phyloP scores from a whole-genome alignment of 2,329 filamentous ascomycete species.

The Trichoderma gracile region DNA sequence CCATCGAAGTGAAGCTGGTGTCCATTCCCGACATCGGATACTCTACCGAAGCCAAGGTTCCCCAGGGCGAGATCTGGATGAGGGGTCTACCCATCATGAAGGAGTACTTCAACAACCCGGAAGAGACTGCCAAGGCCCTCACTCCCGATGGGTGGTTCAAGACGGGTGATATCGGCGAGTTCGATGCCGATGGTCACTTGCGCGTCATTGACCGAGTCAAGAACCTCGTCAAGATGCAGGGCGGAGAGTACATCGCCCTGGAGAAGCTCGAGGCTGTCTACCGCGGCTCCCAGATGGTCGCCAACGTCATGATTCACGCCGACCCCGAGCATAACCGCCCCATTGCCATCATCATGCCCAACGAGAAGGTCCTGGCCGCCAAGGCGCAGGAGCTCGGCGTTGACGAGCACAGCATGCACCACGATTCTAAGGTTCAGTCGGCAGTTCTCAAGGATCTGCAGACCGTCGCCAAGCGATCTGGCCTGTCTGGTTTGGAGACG shows the following conservation, averaged over 20 bases:
- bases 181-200: conserved; percentile 76
- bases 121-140: conserved; percentile 77
- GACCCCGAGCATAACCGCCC: conserved; percentile 73
- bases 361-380: conserved; percentile 62
- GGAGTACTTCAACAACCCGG: conserved; percentile 81
- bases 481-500: conserved; percentile 70
- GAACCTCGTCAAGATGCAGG: conserved; percentile 94
- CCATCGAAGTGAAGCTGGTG: conserved; percentile 87
- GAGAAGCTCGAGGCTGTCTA: conserved; percentile 95
- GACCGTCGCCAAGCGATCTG: conserved; percentile 62
- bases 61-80: conserved; percentile 92
- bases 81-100: conserved; percentile 73
- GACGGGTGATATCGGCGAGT: conserved; percentile 93
- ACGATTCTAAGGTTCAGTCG: conserved; percentile 63
- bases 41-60: conserved; percentile 68
- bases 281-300: conserved; percentile 73
- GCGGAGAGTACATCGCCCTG: conserved; percentile 94
- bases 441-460: conserved; percentile 69
- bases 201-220: conserved; percentile 94
- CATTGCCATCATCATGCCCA: conserved; percentile 75
- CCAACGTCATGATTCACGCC: conserved; percentile 86
- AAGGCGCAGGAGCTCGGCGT: conserved; percentile 64
- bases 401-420: conserved; percentile 66
- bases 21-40: conserved; percentile 90
- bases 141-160: conserved; percentile 93